phyloP scores from a whole-genome alignment of 2,329 filamentous ascomycete species.

The Penicillium sp. region DNA sequence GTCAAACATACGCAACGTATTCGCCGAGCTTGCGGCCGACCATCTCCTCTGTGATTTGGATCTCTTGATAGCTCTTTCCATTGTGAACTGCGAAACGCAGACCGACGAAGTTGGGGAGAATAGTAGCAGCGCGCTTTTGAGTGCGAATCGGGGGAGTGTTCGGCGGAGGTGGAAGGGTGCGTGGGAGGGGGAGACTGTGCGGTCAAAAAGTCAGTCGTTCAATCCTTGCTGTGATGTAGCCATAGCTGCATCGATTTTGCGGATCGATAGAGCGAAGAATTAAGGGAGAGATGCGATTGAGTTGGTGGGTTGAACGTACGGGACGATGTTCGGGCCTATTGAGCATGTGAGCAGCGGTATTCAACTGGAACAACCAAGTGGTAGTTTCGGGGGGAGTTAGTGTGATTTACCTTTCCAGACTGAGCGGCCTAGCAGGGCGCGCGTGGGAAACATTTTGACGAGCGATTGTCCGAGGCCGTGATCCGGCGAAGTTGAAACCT shows the following conservation, averaged over 20 bases:
- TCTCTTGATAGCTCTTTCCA: constrained; percentile 82
- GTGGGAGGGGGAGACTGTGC: constrained; percentile 46
- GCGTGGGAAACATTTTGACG: constrained; percentile 68
- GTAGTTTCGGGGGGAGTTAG: no score
- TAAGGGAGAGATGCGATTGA: neutral
- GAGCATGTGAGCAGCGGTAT: constrained; percentile 9
- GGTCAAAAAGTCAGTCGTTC: constrained; percentile 6
- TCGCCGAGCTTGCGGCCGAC: constrained; percentile 94
- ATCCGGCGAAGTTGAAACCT: constrained; percentile 24
- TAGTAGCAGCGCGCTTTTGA: constrained; percentile 84
- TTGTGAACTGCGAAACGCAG: constrained; percentile 90
- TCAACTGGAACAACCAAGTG: neutral
- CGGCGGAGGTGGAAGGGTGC: constrained; percentile 59
- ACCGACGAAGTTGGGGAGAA: constrained; percentile 89
- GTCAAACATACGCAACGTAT: constrained; percentile 75
- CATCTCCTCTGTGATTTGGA: constrained; percentile 91
- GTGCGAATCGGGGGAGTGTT: constrained; percentile 76
- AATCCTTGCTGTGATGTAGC: neutral
- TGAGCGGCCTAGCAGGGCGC: constrained; percentile 71
- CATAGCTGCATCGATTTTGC: neutral
- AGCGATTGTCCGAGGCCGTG: constrained; percentile 15
- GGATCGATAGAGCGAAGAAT: neutral
- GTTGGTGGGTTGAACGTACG: constrained; percentile 56
- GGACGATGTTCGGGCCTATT: constrained; percentile 70
- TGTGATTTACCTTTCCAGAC: constrained; percentile 79